Base-by-base conservation (phyloP, 2,329 filamentous ascomycete species). In the Phoma sp. region DNA sequence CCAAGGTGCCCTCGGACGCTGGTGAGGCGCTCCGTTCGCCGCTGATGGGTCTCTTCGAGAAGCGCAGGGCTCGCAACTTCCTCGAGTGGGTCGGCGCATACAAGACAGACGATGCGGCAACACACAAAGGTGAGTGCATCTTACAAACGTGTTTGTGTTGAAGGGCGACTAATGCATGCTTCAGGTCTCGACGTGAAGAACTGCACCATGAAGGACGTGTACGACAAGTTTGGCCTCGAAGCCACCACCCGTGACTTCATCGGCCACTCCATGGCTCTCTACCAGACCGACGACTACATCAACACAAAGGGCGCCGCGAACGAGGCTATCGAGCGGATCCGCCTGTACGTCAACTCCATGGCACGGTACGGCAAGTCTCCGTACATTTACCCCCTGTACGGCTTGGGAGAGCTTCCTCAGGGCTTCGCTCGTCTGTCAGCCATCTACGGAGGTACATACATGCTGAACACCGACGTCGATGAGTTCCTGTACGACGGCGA, bases 341-440 rank as follows among this genome's bases (percentile, higher is more conserved):
- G 91, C 65, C 85, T 99, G 41, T 99, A 99, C 78, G 96, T 94
- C 68, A 96, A 96, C 85, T 97, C 93, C 27, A 96, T 99, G 79
- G 92, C 93, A 47, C 88, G 94, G 61, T 98, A 98, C 79, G 95
- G 95, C 79, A 98, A 97, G 81, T 98, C 93, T 12, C 96, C 95
- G 40, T 99, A 98, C 83, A 98, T 99, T 81, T 99, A 99, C 84
- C 96, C 95, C 43, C 88, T 98, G 29, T 99, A 99, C 81, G 95
- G 95, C 60, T 87, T 99, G 44, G 95, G 91, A 75, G 95, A 99
- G 82, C 89, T 99, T 52, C 96, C 95, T 32, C 95, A 99, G 80
- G 94, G 94, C 57, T 99, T 99, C 72, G 95, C 95, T 61, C 93
- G 95, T 77, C 86, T 99, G 50, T 97, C 93, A 36, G 95, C 95